Evolutionary conservation across 768 basidiomycete genomes (phyloP), one percentile per base, ranked within the genome.

Genomic region (Lentinula detonsa): DNA sequence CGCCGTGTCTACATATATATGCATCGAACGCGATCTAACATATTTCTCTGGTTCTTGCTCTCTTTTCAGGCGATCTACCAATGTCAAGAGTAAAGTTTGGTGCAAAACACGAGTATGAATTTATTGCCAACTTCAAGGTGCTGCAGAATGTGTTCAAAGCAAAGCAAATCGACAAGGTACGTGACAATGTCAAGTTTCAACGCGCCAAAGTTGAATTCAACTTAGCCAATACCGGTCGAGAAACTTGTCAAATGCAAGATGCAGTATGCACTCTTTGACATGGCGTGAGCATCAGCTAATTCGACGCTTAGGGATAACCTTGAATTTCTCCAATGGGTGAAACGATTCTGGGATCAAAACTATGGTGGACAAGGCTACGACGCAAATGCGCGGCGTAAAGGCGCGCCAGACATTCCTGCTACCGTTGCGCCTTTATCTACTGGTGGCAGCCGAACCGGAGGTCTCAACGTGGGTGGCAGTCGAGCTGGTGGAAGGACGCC

Each of bases 241-340:
- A 88, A 82, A 68, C 85, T 99, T 40, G 85, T 92, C 52, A 95
- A 95, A 76, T 99, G 97, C 79, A 98, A 98, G 79, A 98, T 98
- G 95, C 96, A 98, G 89, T 91, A 76, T 72, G 91, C 87, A 42
- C 33, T 55, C 52, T 61, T 31, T 35, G 8, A 48, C 11, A n/a
- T 6, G 2, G n/a, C 50, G 46, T 34, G 40, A 60, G 60, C 39
- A 35, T 63, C 43, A 60, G 42, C 35, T 34, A 33, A 48, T 49
- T 28, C 16, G 48, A 57, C 61, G 31, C 52, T 39, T 67, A 92
- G 91, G 74, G 97, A 98, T 74, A 99, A 99, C 74, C 87, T 99
- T 66, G 97, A 99, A 70, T 98, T 99, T 78, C 73, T 95, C 60
- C 97, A 99, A 74, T 99, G 96, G 96, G 82, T 93, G 68, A 94